These are phyloP conservation scores for Acacia acuminata DNA, from an alignment of 306 rosid species.

Conservation along the genomic window DNA sequence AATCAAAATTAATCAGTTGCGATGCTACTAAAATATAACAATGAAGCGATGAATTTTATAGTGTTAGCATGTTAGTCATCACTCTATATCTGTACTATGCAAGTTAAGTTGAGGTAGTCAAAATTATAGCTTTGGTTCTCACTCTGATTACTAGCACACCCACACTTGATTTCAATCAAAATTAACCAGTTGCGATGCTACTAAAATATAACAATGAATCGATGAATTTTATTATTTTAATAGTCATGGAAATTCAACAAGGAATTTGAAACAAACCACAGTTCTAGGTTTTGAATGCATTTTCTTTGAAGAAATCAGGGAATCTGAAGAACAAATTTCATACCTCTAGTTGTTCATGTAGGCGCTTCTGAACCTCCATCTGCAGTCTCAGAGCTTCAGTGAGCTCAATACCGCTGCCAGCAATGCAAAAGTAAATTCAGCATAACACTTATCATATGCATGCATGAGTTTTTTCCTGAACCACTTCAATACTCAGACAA, in stretches of 20 bases:
- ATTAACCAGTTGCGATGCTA: background rate
- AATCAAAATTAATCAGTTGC: background rate
- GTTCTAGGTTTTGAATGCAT: constrained; percentile 21
- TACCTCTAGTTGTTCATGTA: constrained; percentile 99
- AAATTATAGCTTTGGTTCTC: background rate
- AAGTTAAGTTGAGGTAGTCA: background rate
- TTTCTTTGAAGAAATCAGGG: constrained; percentile 24
- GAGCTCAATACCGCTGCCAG: constrained; percentile 82
- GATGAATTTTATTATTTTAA: background rate
- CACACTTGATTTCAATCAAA: constrained; percentile 4
- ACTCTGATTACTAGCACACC: background rate
- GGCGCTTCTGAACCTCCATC: constrained; percentile 98
- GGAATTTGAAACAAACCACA: constrained; percentile 30
- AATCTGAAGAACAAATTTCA: constrained; percentile 28
- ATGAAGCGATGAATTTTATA: background rate
- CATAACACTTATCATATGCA: constrained; percentile 25
- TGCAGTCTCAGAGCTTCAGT: constrained; percentile 98
- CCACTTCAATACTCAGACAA: background rate
- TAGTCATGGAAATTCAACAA: constrained; percentile 26
- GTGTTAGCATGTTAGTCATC: background rate
- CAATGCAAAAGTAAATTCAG: constrained; percentile 28
- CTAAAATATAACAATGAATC: constrained; percentile 1
- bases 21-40: constrained; percentile 12
- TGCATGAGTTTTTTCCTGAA: background rate
- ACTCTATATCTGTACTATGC: background rate